Conservation (phyloP, 495 filamentous ascomycete genomes). For the Penicillium goetzii region DNA sequence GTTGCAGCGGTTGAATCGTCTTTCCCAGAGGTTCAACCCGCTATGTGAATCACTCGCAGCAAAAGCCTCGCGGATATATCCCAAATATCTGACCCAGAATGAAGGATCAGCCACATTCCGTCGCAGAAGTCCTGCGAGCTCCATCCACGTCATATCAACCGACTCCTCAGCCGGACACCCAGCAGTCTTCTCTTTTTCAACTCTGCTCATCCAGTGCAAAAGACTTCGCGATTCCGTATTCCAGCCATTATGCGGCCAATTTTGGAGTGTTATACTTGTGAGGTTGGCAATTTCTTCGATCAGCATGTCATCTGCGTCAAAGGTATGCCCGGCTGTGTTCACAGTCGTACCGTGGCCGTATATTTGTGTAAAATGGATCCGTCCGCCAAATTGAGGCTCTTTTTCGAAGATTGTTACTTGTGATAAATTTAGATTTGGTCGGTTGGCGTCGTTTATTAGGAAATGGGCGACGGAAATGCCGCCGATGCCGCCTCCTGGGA, state of each 20-base stretch:
- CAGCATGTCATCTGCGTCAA: not conserved
- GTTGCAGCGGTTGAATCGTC: not conserved
- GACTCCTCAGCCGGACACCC: not conserved
- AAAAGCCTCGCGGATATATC: not conserved
- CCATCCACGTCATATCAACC: not conserved
- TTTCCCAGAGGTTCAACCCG: not conserved
- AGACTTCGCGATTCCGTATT: not conserved
- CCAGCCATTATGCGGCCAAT: not conserved
- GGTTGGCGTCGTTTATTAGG: not conserved
- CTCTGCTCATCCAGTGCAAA: not conserved
- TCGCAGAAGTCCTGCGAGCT: not conserved
- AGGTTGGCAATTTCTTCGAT: not conserved
- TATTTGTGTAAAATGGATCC: not conserved
- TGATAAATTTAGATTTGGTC: no score
- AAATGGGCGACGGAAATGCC: conserved; percentile 2
- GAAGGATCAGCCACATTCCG: not conserved
- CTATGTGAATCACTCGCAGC: not conserved
- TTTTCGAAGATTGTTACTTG: conserved; percentile 1
- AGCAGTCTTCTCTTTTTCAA: not conserved
- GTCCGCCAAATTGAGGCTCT: conserved; percentile 3
- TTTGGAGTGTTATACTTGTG: not conserved
- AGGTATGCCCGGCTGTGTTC: not conserved
- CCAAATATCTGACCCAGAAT: not conserved
- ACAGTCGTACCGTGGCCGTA: not conserved
- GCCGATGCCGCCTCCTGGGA: conserved; percentile 5